Base-by-base conservation (phyloP, 108 stramenopile species). In the Licmophora abbreviata region DNA sequence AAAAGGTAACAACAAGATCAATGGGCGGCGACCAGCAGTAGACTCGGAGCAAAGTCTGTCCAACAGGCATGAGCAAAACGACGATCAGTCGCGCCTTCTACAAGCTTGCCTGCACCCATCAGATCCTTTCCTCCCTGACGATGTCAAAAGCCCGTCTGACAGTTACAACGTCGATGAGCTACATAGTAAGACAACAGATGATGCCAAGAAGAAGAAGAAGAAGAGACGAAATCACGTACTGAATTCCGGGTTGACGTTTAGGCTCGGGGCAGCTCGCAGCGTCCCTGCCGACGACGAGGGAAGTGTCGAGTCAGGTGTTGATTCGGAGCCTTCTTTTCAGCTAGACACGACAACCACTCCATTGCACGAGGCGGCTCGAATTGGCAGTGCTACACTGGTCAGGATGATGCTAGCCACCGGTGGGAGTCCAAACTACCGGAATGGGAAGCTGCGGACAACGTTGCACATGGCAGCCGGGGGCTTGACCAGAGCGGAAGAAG, bases 321-420 rank as follows among this genome's bases (percentile, higher is more conserved):
- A 29, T 28, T 3, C 0, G 26, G 21, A 11, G 29, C 12, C 27
- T 34, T 23, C n/a, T 26, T 26, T 29, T 29, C 21, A 27, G 44
- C 34, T n/a, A 4, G 20, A 35, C 42, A 22, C 29, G 21, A 53
- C 54, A 55, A 77, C 71, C 22, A 77, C 76, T 1, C 76, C 71
- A 10, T 45, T 77, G 0, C 76, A 77, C 53, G 76, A 77, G 40
- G 76, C 71, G 0, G 71, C 68, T n/a, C 54, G 76, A 10, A 33
- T 77, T 29, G 76, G 71, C 24, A 11, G 25, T 17, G 47, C 40
- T 27, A 20, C 46, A 28, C 40, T 77, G 21, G 53, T 77, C 20
- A 28, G 63, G 10, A 26, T 64, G 1, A 50, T 77, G 22, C 30
- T 77, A 22, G 54, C 36, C 1, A 37, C 42, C 14, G 23, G 53